Evolutionary conservation across 257 asterid genomes (phyloP).

Genomic region (Craterostigma plantagineum): DNA sequence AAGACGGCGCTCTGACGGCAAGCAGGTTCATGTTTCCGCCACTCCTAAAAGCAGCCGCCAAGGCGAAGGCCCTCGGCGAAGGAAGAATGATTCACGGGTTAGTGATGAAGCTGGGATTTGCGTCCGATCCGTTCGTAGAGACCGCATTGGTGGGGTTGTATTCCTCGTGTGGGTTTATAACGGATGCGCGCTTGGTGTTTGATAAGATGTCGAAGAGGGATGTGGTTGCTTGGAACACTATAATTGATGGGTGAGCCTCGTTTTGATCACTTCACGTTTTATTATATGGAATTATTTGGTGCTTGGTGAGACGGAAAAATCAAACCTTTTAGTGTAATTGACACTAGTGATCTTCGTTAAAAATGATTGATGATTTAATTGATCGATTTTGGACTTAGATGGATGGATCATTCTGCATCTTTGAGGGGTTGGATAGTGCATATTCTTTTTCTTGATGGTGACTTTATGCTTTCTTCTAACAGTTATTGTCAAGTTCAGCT

Average conservation of each 20-base stretch:
- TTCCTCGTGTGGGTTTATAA: slow-evolving; percentile 27
- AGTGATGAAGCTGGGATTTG: slow-evolving; percentile 38
- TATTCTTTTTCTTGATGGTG: slow-evolving; percentile 7
- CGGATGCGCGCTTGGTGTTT: slow-evolving; percentile 48
- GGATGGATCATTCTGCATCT: no score
- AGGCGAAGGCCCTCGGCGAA: slow-evolving; percentile 17
- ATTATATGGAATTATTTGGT: no score
- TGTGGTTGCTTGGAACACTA: slow-evolving; percentile 55
- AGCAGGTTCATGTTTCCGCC: slow-evolving; percentile 56
- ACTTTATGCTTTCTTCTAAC: slow-evolving; percentile 11
- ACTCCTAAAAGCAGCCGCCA: slow-evolving; percentile 42
- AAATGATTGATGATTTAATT: not conserved
- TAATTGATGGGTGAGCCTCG: slow-evolving; percentile 52
- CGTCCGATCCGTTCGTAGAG: slow-evolving; percentile 47
- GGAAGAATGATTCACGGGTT: slow-evolving; percentile 48
- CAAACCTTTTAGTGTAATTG: no score
- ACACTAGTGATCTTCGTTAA: no score
- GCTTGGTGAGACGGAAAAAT: no score
- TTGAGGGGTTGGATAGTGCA: not conserved
- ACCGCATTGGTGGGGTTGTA: slow-evolving; percentile 60
- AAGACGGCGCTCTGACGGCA: slow-evolving; percentile 14
- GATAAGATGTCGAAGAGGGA: slow-evolving; percentile 57
- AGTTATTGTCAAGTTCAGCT: slow-evolving; percentile 53
- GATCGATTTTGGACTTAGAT: not conserved
- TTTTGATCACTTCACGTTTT: not conserved